A percentile compares a stretch with the other conserved stretches of the same genome.
Evolutionary conservation across 2,329 filamentous ascomycete species (phyloP).

Genomic region (Scedosporium minutisporum): DNA sequence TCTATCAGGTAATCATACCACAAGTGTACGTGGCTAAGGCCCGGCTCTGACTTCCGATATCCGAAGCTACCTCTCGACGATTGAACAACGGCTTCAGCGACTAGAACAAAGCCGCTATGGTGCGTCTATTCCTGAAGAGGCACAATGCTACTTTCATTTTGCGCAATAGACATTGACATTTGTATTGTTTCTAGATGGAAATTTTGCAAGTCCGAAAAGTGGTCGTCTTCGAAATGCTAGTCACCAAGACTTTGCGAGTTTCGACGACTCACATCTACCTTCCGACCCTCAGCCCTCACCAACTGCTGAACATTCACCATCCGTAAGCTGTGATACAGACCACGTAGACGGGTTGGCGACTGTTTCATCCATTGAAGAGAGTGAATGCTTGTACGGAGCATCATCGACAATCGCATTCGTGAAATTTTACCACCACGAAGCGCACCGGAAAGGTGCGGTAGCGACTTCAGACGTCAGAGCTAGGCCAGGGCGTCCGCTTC

Average conservation of each 20-base stretch:
- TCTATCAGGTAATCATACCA: background rate
- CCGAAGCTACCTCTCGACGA: background rate
- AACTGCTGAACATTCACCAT: background rate
- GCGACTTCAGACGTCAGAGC: too few species aligned
- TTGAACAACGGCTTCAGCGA: slow-evolving; percentile 1
- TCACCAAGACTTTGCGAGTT: too few species aligned
- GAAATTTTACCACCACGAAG: background rate
- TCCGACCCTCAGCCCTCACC: background rate
- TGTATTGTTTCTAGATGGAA: too few species aligned
- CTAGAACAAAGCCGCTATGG: background rate
- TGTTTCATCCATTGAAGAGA: slow-evolving; percentile 3
- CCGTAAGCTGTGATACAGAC: background rate
- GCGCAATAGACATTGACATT: too few species aligned
- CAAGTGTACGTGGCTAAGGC: background rate
- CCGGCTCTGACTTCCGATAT: too few species aligned
- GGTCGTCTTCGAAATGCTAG: too few species aligned
- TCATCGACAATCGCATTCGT: slow-evolving; percentile 6
- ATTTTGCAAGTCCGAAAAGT: too few species aligned
- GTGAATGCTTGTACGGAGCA: slow-evolving; percentile 3
- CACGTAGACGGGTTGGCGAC: slow-evolving; percentile 6
- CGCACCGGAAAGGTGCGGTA: background rate
- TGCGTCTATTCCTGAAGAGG: background rate
- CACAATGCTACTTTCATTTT: too few species aligned
- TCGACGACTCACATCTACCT: too few species aligned
- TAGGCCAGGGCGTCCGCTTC: too few species aligned